phyloP scores from a whole-genome alignment of 805 yeast genomes.

The Wickerhamiella dianesei region DNA sequence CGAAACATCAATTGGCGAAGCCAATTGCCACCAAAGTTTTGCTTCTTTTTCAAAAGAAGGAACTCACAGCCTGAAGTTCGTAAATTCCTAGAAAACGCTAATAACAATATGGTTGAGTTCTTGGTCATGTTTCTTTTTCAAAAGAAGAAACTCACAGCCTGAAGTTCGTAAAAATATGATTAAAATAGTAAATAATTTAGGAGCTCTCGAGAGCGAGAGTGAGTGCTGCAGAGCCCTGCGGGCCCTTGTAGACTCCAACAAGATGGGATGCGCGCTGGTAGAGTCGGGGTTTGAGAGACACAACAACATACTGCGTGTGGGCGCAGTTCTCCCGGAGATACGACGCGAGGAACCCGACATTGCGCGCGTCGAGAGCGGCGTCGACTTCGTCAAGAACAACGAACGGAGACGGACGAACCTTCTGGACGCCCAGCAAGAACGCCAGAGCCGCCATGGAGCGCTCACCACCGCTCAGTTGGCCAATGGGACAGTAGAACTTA shows the following conservation, averaged over 20 bases:
- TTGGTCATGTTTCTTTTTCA: too few species aligned
- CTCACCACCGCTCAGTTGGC: conserved; percentile 88
- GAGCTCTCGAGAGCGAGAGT: conserved; percentile 6
- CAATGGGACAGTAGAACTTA: conserved; percentile 88
- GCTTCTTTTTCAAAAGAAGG: too few species aligned
- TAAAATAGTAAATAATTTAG: neutral
- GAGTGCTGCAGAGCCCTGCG: conserved; percentile 11
- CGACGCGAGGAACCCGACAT: conserved; percentile 75
- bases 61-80: too few species aligned
- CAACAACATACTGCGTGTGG: conserved; percentile 72
- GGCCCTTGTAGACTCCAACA: conserved; percentile 81
- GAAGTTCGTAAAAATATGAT: too few species aligned
- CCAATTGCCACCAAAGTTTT: too few species aligned
- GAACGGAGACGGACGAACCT: conserved; percentile 86
- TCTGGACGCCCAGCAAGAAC: conserved; percentile 76
- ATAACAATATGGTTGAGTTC: too few species aligned
- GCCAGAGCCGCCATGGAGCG: conserved; percentile 95
- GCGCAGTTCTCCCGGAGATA: conserved; percentile 49
- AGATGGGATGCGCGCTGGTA: conserved; percentile 82
- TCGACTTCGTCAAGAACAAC: conserved; percentile 96
- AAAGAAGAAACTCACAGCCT: too few species aligned
- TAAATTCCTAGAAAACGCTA: too few species aligned
- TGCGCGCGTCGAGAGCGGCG: conserved; percentile 87
- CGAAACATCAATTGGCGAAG: too few species aligned
- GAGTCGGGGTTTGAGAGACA: conserved; percentile 73